Percentiles rank a stretch among this genome's conserved stretches.
Evolutionary conservation across 495 filamentous ascomycete genomes (phyloP).

Genomic region (Neurospora discreta): DNA sequence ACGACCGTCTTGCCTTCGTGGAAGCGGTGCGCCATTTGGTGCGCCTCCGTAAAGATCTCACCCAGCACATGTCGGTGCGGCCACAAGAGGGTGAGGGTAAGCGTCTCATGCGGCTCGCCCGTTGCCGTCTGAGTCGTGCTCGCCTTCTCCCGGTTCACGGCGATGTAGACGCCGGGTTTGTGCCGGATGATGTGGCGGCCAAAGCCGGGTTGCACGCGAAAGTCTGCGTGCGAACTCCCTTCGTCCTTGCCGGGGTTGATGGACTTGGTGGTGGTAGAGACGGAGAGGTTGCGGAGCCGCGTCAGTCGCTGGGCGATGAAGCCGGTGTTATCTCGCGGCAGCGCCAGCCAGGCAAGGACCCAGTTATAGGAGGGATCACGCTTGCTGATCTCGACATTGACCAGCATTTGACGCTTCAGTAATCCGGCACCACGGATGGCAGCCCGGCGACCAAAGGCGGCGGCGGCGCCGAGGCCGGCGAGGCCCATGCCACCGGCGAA

Average conservation of each 20-base stretch:
- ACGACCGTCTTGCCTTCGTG: conserved; percentile 92
- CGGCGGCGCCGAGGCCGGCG: conserved; percentile 67
- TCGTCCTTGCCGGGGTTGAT: conserved; percentile 51
- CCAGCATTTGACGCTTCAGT: conserved; percentile 74
- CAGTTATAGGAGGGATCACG: conserved; percentile 89
- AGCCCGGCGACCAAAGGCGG: conserved; percentile 64
- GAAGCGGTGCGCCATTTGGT: conserved; percentile 58
- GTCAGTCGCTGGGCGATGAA: conserved; percentile 37
- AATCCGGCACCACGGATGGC: conserved; percentile 56
- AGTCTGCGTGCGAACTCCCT: conserved; percentile 63
- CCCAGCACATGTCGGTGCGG: conserved; percentile 76
- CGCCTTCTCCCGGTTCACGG: conserved; percentile 74
- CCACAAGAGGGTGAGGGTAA: conserved; percentile 87
- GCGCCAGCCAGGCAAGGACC: conserved; percentile 88
- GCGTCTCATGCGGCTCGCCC: conserved; percentile 85
- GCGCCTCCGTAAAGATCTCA: conserved; percentile 75
- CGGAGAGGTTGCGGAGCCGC: conserved; percentile 37
- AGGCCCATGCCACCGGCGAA: conserved; percentile 67
- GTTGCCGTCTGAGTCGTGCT: conserved; percentile 58
- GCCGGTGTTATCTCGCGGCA: conserved; percentile 50
- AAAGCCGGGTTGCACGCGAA: conserved; percentile 80
- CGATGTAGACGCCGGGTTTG: conserved; percentile 65
- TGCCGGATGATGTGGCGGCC: conserved; percentile 81
- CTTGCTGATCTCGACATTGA: conserved; percentile 88
- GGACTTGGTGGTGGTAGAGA: conserved; percentile 41